Evolutionary conservation across 2,329 filamentous ascomycete genomes (phyloP).

Genomic region (Helotiales sp.): DNA sequence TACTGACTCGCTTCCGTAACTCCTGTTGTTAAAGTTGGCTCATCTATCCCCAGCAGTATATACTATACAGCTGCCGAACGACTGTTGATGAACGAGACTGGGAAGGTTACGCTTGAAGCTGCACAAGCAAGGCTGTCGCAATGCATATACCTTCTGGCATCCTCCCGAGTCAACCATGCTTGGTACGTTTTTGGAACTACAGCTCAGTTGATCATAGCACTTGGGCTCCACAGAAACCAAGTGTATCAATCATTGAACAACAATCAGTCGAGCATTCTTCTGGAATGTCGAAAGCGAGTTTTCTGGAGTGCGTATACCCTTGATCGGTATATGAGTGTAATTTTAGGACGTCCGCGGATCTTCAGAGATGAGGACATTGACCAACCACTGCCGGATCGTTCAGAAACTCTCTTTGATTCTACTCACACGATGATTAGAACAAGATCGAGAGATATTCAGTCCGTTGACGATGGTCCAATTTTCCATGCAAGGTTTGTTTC

Average conservation of each 20-base stretch:
- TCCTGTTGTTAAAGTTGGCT: neutral
- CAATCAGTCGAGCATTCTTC: constrained; percentile 34
- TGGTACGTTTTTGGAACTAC: constrained; percentile 65
- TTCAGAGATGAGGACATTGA: constrained; percentile 69
- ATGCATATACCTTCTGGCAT: constrained; percentile 62
- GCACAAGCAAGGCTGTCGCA: constrained; percentile 63
- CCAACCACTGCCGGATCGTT: constrained; percentile 59
- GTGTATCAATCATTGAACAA: neutral
- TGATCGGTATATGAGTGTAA: constrained; percentile 67
- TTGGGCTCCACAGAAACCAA: constrained; percentile 49
- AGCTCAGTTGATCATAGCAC: constrained; percentile 55
- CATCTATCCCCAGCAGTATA: neutral
- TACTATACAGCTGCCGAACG: constrained; percentile 41
- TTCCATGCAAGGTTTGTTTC: neutral
- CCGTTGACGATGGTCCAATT: constrained; percentile 3
- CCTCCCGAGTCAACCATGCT: constrained; percentile 63
- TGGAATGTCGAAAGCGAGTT: constrained; percentile 59
- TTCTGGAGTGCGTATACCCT: constrained; percentile 69
- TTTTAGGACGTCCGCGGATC: constrained; percentile 63
- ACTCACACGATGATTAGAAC: constrained; percentile 44
- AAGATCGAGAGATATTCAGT: neutral
- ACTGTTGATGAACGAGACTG: constrained; percentile 55
- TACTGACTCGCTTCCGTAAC: neutral
- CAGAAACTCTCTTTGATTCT: constrained; percentile 58
- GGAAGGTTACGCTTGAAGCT: constrained; percentile 58